Evolutionary conservation across 805 yeast genomes (phyloP), one percentile per base, ranked within the genome.

Genomic region (Wickerhamomyces bisporus): DNA sequence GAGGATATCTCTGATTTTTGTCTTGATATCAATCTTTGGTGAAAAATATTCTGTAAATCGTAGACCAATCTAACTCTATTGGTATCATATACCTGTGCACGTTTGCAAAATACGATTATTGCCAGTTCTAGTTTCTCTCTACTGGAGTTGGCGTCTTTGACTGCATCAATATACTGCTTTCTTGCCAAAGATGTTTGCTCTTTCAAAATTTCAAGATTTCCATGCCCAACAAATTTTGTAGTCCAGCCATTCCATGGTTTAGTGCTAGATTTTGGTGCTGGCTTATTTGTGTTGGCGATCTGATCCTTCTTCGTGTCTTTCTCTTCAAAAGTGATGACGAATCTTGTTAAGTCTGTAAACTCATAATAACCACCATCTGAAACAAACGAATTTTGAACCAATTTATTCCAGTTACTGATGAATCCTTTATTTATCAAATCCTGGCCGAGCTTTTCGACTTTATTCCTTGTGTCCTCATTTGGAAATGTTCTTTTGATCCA

Each of bases 391-490:
- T 36, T 46, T 18, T 35, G 42, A 2, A 35, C 41, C 13, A 44
- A 34, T 36, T 45, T 52, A 31, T 54, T 55, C 54, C 57, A 58
- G 16, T 50, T 51, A 11, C 41, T 39, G 8, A 62, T 50, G n/a
- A 61, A 28, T 0, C 52, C 52, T 5, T 49, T 19, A 8, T 39
- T 40, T 3, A 61, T 30, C 32, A 61, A 30, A 18, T 43, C 44
- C 38, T 63, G 66, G 1, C 66, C 66, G 20, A 63, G 42, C 25
- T 56, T 50, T 36, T 63, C 63, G n/a, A 57, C 27, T 26, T 60
- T 58, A 13, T 41, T 49, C 4, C 53, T 43, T 0, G 66, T 45
- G 33, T 60, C 64, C 25, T 61, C 43, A 17, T 46, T 47, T 3
- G 44, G 32, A 20, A 49, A 46, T 23, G 38, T 28, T 11, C 34